Conservation (phyloP, 768 basidiomycete species). For the Kwoniella dendrophila region DNA sequence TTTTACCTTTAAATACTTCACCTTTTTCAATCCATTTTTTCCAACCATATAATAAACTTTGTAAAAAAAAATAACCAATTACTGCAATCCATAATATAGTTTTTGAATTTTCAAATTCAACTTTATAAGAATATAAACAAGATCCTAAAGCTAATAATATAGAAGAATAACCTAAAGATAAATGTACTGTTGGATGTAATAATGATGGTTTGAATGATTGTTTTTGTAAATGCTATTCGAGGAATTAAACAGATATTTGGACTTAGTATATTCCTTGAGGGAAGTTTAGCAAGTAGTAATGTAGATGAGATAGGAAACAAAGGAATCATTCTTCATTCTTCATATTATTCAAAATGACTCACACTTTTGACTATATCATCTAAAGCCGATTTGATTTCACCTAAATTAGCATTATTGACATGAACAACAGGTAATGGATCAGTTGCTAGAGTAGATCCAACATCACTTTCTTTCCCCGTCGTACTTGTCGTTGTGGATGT, state of each 20-base stretch:
- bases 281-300: not conserved
- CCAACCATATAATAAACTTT: slow-evolving; percentile 42
- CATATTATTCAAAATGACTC: slow-evolving; percentile 41
- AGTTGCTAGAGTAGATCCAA: slow-evolving; percentile 21
- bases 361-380: slow-evolving; percentile 92
- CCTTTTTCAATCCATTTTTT: slow-evolving; percentile 48
- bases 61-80: slow-evolving; percentile 56
- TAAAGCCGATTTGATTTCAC: slow-evolving; percentile 63
- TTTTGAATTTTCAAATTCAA: slow-evolving; percentile 88
- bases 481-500: not conserved
- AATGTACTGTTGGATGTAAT: slow-evolving; percentile 82
- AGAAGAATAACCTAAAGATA: slow-evolving; percentile 82
- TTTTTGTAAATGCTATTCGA: slow-evolving; percentile 29
- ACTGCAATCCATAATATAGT: slow-evolving; percentile 76
- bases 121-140: slow-evolving; percentile 79
- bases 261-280: not conserved
- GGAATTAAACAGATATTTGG: not conserved
- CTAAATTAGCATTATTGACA: slow-evolving; percentile 62
- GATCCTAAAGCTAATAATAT: slow-evolving; percentile 80
- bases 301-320: not conserved
- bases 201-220: slow-evolving; percentile 78
- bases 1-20: slow-evolving; percentile 70
- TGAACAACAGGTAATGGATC: slow-evolving; percentile 57
- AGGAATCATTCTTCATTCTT: not conserved
- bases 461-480: not conserved